Conservation (phyloP, 139 green algal species). For the Tetradesmus obliquus region DNA sequence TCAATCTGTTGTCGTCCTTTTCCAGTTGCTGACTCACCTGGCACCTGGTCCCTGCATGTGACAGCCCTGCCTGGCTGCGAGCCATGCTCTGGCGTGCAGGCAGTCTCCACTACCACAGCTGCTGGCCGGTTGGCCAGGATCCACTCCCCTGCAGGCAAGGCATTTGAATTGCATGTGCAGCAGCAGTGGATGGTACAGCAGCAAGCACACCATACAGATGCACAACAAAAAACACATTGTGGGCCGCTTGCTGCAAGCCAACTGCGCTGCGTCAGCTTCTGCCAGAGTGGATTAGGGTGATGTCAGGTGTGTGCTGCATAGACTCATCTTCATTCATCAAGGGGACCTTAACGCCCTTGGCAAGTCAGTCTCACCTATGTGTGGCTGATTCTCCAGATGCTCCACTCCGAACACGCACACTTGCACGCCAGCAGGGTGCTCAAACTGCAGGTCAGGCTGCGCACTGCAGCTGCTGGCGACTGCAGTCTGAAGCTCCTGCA, state of each 20-base stretch:
- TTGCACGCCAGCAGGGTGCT: conserved; percentile 12
- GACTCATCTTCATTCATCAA: too few species aligned
- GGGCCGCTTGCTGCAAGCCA: too few species aligned
- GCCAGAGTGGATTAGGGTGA: too few species aligned
- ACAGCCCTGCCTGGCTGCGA: conserved; percentile 56
- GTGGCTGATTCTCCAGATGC: conserved; percentile 53
- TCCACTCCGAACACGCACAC: conserved; percentile 63
- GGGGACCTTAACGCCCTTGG: too few species aligned
- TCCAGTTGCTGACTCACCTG: neutral
- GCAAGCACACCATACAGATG: neutral
- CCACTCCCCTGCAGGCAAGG: conserved; percentile 51
- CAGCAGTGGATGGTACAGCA: neutral
- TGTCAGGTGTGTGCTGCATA: too few species aligned
- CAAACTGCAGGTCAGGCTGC: conserved; percentile 26
- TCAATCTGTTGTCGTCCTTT: neutral
- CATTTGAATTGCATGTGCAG: neutral
- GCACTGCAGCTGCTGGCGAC: neutral
- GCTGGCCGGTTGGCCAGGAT: conserved; percentile 58
- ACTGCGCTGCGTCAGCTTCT: too few species aligned
- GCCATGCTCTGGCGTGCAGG: conserved; percentile 71
- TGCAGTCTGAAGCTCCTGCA: neutral
- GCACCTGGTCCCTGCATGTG: conserved; percentile 50
- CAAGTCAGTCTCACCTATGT: conserved; percentile 51
- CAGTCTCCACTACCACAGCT: conserved; percentile 78
- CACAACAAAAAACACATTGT: too few species aligned